Evolutionary conservation across 2,329 filamentous ascomycete genomes (phyloP).

Genomic region (Aureobasidium lini): DNA sequence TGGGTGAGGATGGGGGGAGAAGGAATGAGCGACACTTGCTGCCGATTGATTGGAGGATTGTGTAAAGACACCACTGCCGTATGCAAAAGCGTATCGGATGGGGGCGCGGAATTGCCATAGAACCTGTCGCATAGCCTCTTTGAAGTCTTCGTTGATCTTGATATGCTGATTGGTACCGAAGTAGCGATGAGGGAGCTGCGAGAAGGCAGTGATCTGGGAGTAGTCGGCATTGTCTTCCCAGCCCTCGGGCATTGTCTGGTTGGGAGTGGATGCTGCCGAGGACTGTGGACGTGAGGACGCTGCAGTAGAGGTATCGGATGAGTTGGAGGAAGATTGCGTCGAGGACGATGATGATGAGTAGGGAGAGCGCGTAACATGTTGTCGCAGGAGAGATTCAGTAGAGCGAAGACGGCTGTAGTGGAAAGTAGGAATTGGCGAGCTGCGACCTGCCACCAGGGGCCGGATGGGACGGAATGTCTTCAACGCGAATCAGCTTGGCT

Average conservation of each 20-base stretch:
- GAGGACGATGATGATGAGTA: background rate
- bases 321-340: background rate
- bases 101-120: conserved; percentile 88
- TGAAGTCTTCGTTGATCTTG: conserved; percentile 90
- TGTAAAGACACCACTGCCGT: conserved; percentile 92
- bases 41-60: conserved; percentile 48
- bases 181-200: conserved; percentile 65
- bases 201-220: conserved; percentile 60
- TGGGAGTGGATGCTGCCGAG: background rate
- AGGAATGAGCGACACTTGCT: conserved; percentile 37
- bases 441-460: background rate
- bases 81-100: conserved; percentile 93
- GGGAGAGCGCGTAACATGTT: background rate
- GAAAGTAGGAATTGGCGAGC: background rate
- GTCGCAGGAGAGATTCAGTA: background rate
- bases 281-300: background rate
- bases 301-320: conserved; percentile 10
- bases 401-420: background rate
- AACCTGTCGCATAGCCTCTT: conserved; percentile 78
- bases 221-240: conserved; percentile 73
- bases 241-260: conserved; percentile 41
- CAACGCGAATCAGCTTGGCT: background rate
- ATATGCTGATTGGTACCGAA: conserved; percentile 97
- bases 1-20: conserved; percentile 72
- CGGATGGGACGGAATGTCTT: background rate